phyloP scores from a whole-genome alignment of 2,329 filamentous ascomycete genomes.

The Fusarium algeriense region DNA sequence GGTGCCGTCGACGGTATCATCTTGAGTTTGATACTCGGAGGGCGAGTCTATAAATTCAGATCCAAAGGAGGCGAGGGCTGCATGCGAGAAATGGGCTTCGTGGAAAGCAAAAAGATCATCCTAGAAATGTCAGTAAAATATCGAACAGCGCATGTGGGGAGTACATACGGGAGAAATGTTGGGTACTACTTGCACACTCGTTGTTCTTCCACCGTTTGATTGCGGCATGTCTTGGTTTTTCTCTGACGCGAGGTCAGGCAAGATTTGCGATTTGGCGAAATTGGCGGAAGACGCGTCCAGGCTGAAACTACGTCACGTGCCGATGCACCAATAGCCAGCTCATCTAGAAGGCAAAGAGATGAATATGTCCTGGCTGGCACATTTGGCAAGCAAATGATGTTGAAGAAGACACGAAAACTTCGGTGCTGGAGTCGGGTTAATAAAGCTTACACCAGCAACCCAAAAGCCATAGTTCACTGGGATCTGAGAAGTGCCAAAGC shows the following conservation, averaged over 20 bases:
- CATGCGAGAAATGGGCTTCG: conserved; percentile 67
- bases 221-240: conserved; percentile 40
- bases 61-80: conserved; percentile 61
- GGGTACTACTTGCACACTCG: conserved; percentile 33
- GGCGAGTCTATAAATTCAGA: conserved; percentile 58
- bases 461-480: conserved; percentile 40
- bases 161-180: conserved; percentile 47
- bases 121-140: conserved; percentile 55
- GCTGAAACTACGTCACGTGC: conserved; percentile 43
- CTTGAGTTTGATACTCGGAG: conserved; percentile 39
- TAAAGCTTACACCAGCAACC: background rate
- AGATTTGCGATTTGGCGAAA: conserved; percentile 22
- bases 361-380: background rate
- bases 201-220: conserved; percentile 27
- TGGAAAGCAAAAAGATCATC: conserved; percentile 71
- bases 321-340: conserved; percentile 11
- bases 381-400: background rate
- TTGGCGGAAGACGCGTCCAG: conserved; percentile 32
- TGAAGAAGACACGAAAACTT: background rate
- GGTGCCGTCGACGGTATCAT: conserved; percentile 50
- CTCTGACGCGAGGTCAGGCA: conserved; percentile 11
- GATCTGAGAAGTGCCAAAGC: conserved; percentile 67
- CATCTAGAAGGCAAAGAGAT: background rate
- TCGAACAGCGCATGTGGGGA: background rate
- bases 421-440: background rate